Evolutionary conservation across 148 eudicot genomes (phyloP).

Genomic region (Spergularia bocconei): DNA sequence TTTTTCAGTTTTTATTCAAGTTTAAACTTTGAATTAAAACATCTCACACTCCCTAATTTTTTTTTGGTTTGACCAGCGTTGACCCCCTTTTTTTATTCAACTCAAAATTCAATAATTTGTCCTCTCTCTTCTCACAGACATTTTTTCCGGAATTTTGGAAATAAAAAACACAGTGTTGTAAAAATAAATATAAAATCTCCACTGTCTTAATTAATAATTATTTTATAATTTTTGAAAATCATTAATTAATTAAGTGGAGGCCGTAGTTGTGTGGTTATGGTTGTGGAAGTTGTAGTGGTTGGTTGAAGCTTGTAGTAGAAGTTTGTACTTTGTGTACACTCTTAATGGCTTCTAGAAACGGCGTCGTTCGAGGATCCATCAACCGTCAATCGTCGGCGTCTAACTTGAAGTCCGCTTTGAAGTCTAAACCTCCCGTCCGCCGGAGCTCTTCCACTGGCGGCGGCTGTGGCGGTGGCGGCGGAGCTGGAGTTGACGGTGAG

Average conservation of each 20-base stretch:
- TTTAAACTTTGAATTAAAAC: not conserved
- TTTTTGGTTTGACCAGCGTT: not conserved
- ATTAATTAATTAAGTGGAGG: not conserved
- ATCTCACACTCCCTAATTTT: not conserved
- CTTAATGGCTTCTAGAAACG: constrained; percentile 36
- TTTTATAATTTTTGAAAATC: not conserved
- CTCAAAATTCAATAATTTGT: not conserved
- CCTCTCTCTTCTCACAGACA: not conserved
- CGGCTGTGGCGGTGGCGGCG: constrained; percentile 29
- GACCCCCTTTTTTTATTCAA: not conserved
- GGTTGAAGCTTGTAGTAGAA: constrained; percentile 5
- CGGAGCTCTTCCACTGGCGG: constrained; percentile 53
- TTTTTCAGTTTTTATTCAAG: not conserved
- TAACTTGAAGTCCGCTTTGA: constrained; percentile 53
- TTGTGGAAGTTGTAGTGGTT: not conserved
- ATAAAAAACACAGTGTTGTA: no score
- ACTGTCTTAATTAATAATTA: not conserved
- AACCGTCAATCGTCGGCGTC: constrained; percentile 33
- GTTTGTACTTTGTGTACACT: not conserved
- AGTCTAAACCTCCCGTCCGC: constrained; percentile 61
- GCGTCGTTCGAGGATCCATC: constrained; percentile 23
- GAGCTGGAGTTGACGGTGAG: constrained; percentile 23
- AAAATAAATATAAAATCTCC: not conserved
- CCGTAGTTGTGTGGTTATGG: constrained; percentile 17
- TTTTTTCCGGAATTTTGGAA: no score